Base-by-base conservation (phyloP, 2,329 filamentous ascomycete species). In the Aciculosporium take region DNA sequence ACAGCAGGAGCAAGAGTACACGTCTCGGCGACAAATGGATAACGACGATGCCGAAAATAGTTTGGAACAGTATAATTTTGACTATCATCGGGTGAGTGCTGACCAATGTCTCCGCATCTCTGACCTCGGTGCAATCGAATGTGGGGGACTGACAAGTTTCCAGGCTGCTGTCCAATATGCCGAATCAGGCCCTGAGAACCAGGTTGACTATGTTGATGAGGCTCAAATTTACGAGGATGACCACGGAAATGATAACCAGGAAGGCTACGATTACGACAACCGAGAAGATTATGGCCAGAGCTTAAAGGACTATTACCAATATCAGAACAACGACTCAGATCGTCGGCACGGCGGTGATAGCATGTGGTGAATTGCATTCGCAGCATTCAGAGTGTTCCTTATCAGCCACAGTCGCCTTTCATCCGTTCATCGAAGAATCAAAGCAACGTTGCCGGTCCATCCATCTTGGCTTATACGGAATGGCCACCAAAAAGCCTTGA, bases 151-250 rank as follows among this genome's bases (percentile, higher is more conserved):
- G 20, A 41, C 18, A 31, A 24, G 4, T 10, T 4, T 28, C 0
- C 33, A 71, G 66, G 62, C 61, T 44, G 56, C 64, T 39, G 62
- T 60, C 33, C 64, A 70, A 49, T 71, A 71, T 45, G 65, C 61
- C 18, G 67, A 71, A 48, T 58, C 61, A 34, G 60, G 57, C 39
- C 52, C 53, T 39, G 61, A 67, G 33, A 61, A 59, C 21, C 62
- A 67, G 40, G 60, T 66, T 21, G 68, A 72, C 45, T 71, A 71
- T 46, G 63, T 69, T 42, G 67, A 72, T 47, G 66, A 69, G 46
- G 66, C 66, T 45, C 68, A 71, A 46, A 69, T 70, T 30, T 72
- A 71, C 47, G 67, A 72, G 51, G 69, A 72, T 46, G 67, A 69
- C 42, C 67, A 70, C 43, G 60, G 61, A 44, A 62, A 58, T 34